phyloP scores from a whole-genome alignment of 2,329 filamentous ascomycete species.

The Amauroascus verrucosus region DNA sequence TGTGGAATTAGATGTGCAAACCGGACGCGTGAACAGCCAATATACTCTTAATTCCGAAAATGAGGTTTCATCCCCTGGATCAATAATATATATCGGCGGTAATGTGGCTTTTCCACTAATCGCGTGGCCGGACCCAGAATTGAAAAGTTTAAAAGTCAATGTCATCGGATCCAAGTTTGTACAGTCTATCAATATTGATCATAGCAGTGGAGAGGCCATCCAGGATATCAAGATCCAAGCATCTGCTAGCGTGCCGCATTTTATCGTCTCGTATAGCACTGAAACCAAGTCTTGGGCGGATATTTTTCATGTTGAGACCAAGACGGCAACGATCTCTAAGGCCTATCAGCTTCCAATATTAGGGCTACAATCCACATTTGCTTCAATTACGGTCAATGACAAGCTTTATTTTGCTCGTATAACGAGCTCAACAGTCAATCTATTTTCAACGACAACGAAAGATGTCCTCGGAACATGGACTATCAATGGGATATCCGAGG shows the following conservation, averaged over 20 bases:
- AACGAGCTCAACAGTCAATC: constrained; percentile 59
- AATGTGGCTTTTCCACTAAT: constrained; percentile 36
- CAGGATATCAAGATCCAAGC: constrained; percentile 58
- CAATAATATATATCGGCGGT: constrained; percentile 32
- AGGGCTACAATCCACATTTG: constrained; percentile 61
- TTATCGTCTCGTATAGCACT: constrained; percentile 72
- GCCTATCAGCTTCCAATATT: constrained; percentile 69
- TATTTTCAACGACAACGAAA: constrained; percentile 68
- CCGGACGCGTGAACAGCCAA: constrained; percentile 62
- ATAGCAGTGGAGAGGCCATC: constrained; percentile 37
- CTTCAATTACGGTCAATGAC: constrained; percentile 63
- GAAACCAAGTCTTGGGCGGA: constrained; percentile 65
- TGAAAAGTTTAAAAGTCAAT: constrained; percentile 38
- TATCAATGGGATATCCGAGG: constrained; percentile 39
- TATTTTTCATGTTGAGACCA: constrained; percentile 71
- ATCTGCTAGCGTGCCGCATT: constrained; percentile 63
- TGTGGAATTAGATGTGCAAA: constrained; percentile 59
- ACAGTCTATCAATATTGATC: constrained; percentile 31
- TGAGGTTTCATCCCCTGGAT: constrained; percentile 47
- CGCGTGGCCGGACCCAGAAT: constrained; percentile 36
- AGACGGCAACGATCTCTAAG: constrained; percentile 58
- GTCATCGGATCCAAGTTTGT: constrained; percentile 36
- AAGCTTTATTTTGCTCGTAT: constrained; percentile 85
- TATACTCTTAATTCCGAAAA: constrained; percentile 61
- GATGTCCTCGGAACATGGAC: constrained; percentile 67